phyloP scores from a whole-genome alignment of 1,284 basidiomycete genomes.

The Pascua guehoae region DNA sequence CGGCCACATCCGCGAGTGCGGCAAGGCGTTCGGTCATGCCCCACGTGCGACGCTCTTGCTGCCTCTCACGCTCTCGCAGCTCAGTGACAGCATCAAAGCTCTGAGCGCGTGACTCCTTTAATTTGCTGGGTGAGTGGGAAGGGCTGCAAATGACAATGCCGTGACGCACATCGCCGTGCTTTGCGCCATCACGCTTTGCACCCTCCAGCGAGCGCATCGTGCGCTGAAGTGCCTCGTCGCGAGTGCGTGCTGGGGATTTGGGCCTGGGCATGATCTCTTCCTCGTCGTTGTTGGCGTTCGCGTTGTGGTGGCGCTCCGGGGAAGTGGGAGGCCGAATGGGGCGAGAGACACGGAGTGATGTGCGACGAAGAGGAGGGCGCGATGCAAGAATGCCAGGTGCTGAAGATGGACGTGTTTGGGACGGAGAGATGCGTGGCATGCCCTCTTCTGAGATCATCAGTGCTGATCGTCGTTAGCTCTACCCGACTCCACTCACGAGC shows the following conservation, averaged over 20 bases:
- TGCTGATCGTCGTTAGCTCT: too few species aligned
- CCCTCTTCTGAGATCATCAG: background rate
- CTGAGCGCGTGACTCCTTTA: background rate
- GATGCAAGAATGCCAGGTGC: background rate
- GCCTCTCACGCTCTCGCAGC: too few species aligned
- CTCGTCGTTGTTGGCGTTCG: background rate
- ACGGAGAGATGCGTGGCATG: background rate
- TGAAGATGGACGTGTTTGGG: background rate
- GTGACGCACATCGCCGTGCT: background rate
- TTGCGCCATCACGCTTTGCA: slow-evolving; percentile 4
- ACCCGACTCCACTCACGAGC: background rate
- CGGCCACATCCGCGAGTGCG: background rate
- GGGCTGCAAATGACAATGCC: background rate
- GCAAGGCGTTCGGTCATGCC: too few species aligned
- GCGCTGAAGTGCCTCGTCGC: slow-evolving; percentile 26
- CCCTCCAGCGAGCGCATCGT: slow-evolving; percentile 42
- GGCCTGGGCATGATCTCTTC: background rate
- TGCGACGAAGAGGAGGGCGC: background rate
- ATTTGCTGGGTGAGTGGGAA: background rate
- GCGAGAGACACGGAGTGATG: too few species aligned
- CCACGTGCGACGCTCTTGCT: too few species aligned
- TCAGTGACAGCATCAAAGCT: background rate
- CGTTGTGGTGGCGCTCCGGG: background rate
- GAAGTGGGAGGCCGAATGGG: background rate
- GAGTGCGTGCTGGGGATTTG: background rate